Evolutionary conservation across 2,329 filamentous ascomycete species (phyloP), one percentile per base, ranked within the genome.

Genomic region (Mycosphaerella sp.): DNA sequence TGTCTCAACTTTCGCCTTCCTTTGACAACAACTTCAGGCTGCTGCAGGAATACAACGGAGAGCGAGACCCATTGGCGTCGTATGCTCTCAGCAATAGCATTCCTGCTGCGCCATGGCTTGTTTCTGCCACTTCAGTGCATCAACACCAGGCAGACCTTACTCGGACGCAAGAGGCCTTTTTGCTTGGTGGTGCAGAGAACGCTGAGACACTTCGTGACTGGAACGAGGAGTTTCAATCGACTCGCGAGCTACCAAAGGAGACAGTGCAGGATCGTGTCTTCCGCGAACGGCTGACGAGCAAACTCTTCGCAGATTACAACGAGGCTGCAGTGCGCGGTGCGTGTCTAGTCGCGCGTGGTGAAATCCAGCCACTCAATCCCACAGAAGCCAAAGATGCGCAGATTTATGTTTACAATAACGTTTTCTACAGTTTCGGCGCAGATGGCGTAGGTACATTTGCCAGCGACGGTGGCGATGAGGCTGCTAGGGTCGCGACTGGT

Each of bases 371-470:
- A 6, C 75, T 98, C 51, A 98, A 98, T 74, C 95, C 93, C 6
- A 97, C 92, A 0, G 93, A 98, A 74, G 84, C 80, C 59, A 83
- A 80, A 62, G 92, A 98, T 70, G 93, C 93, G 3, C 93, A 98
- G 71, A 98, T 98, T 61, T 98, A 95, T 67, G 92, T 98, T 23
- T 96, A 97, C 78, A 97, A 97, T 78, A 98, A 98, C 73, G 90
- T 98, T 62, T 98, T 98, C 77, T 98, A 95, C 77, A 97, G 93
- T 0, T 97, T 96, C 64, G 93, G 93, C 59, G 92, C 93, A 43
- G 93, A 98, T 70, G 95, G 93, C 49, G 93, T 97, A 44, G 92
- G 93, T 42, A 98, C 93, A 12, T 98, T 98, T 71, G 91, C 90
- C 9, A 91, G 87, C 2, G 93, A 98, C 74, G 93, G 93, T 62